Percentiles rank a stretch among this genome's conserved stretches.
These are phyloP conservation scores for Striga hermonthica DNA, from an alignment of 305 asterid species.

Conservation along the genomic window DNA sequence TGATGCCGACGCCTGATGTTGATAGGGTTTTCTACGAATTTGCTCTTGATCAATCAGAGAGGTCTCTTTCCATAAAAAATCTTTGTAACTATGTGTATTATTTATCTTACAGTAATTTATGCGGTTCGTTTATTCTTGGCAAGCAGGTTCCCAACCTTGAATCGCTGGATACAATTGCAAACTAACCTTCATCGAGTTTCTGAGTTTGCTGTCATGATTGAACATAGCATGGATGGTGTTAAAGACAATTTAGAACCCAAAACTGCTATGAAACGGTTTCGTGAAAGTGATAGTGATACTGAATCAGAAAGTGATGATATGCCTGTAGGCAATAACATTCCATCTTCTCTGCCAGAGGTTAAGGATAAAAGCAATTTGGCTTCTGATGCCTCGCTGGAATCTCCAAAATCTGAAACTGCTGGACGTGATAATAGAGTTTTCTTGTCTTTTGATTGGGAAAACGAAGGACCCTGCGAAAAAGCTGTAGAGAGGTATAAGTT, in stretches of 20 bases:
- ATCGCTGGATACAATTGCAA: constrained; percentile 99
- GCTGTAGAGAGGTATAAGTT: constrained; percentile 77
- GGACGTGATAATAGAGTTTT: constrained; percentile 60
- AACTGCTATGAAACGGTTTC: constrained; percentile 69
- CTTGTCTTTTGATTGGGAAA: constrained; percentile 95
- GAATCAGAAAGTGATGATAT: constrained; percentile 88
- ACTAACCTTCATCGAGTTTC: constrained; percentile 94
- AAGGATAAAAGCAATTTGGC: constrained; percentile 47
- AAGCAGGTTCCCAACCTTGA: constrained; percentile 91
- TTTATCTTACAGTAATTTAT: constrained; percentile 32
- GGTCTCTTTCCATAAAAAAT: constrained; percentile 50
- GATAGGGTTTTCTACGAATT: constrained; percentile 87
- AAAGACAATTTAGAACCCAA: constrained; percentile 51
- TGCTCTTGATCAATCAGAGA: constrained; percentile 97
- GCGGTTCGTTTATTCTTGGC: constrained; percentile 30
- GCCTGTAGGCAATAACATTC: constrained; percentile 47
- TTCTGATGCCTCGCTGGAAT: constrained; percentile 63
- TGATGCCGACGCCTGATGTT: constrained; percentile 59
- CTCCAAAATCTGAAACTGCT: constrained; percentile 54
- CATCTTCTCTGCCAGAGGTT: constrained; percentile 47
- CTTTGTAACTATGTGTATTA: constrained; percentile 28
- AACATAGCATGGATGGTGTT: constrained; percentile 48
- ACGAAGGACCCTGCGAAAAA: constrained; percentile 88
- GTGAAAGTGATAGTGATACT: constrained; percentile 82
- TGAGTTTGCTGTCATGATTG: constrained; percentile 84